Conservation (phyloP, 2,329 filamentous ascomycete species). For the Fusarium sublunatum region DNA sequence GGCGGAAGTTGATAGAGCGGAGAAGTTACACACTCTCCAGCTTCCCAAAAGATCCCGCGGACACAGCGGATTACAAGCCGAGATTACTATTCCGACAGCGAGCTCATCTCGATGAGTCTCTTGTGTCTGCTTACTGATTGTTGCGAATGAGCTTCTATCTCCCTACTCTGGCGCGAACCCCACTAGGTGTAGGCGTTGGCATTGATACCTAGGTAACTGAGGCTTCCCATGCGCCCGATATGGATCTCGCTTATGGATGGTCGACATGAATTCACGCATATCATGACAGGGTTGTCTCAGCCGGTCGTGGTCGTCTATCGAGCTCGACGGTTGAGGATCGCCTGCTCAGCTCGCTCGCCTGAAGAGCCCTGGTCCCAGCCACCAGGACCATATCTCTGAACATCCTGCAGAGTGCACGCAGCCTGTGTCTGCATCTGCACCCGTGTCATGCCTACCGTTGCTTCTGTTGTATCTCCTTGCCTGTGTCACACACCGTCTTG, state of each 20-base stretch:
- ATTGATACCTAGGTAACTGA: too few relatives aligned
- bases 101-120: constrained; percentile 20
- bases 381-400: constrained; percentile 27
- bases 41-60: constrained; percentile 2
- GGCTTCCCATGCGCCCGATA: too few relatives aligned
- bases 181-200: too few relatives aligned
- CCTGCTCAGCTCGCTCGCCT: constrained; percentile 27
- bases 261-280: background rate
- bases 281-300: constrained; percentile 20
- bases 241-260: too few relatives aligned
- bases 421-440: constrained; percentile 17
- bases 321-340: constrained; percentile 5
- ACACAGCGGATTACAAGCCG: too few relatives aligned
- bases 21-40: too few relatives aligned
- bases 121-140: constrained; percentile 7
- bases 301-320: too few relatives aligned
- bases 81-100: too few relatives aligned
- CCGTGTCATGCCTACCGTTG: constrained; percentile 23
- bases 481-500: constrained; percentile 9
- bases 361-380: constrained; percentile 31
- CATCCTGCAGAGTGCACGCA: constrained; percentile 26
- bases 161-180: too few relatives aligned
- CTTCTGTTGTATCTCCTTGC: constrained; percentile 18
- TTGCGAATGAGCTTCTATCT: too few relatives aligned
- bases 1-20: constrained; percentile 3